Conservation (phyloP, 2,329 filamentous ascomycete species). For the Penicillium sp. region DNA sequence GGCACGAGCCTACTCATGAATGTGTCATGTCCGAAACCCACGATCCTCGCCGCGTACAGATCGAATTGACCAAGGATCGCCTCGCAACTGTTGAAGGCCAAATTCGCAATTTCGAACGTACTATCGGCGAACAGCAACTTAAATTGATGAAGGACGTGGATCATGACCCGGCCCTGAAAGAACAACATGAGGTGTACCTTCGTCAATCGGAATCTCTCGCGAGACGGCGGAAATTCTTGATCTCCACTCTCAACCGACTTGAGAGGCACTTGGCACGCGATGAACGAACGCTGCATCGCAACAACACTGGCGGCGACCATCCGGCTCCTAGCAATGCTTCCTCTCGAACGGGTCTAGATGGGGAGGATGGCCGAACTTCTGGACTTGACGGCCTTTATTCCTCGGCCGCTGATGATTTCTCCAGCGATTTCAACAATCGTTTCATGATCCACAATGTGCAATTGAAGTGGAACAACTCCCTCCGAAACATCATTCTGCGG, state of each 20-base stretch:
- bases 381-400: constrained; percentile 61
- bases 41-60: constrained; percentile 85
- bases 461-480: constrained; percentile 95
- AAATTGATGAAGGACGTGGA: constrained; percentile 55
- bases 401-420: constrained; percentile 73
- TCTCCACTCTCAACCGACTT: constrained; percentile 57
- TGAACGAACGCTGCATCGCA: constrained; percentile 53
- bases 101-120: constrained; percentile 69
- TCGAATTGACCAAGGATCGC: constrained; percentile 76
- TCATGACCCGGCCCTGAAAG: constrained; percentile 45
- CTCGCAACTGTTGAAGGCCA: constrained; percentile 76
- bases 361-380: constrained; percentile 54
- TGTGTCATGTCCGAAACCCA: constrained; percentile 93
- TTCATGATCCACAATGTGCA: constrained; percentile 98
- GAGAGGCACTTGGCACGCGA: constrained; percentile 47
- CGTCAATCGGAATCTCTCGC: constrained; percentile 58
- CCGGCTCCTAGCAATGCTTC: constrained; percentile 24
- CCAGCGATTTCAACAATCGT: constrained; percentile 94
- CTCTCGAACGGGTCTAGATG: constrained; percentile 28
- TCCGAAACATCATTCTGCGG: constrained; percentile 92
- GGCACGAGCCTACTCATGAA: constrained; percentile 86
- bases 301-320: constrained; percentile 20
- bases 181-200: constrained; percentile 51
- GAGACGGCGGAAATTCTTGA: constrained; percentile 59
- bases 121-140: constrained; percentile 73